These are phyloP conservation scores for Saturnispora sanitii DNA, from an alignment of 805 yeast genomes.

Conservation along the genomic window DNA sequence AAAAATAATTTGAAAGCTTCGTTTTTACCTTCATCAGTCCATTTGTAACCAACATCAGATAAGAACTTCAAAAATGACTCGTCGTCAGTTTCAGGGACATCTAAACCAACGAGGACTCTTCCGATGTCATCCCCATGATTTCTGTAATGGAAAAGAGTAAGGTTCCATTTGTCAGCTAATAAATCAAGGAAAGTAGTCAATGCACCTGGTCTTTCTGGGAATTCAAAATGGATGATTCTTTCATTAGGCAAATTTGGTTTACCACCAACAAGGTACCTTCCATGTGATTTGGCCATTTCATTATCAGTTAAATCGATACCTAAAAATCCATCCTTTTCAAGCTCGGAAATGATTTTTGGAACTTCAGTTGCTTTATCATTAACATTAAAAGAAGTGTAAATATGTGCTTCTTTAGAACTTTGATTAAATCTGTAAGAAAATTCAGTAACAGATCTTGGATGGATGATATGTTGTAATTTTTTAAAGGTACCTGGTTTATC, in stretches of 20 bases:
- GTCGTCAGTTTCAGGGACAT: slow-evolving; percentile 65
- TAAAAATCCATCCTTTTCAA: slow-evolving; percentile 54
- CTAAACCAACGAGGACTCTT: slow-evolving; percentile 81
- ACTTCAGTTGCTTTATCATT: slow-evolving; percentile 68
- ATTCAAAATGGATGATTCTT: slow-evolving; percentile 73
- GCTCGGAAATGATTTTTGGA: slow-evolving; percentile 45
- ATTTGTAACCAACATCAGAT: slow-evolving; percentile 63
- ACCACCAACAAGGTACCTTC: slow-evolving; percentile 94
- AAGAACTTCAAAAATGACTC: slow-evolving; percentile 60
- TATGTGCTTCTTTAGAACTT: slow-evolving; percentile 47
- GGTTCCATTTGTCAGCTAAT: slow-evolving; percentile 75
- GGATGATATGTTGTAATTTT: slow-evolving; percentile 62
- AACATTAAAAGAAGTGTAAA: slow-evolving; percentile 83
- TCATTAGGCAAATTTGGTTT: slow-evolving; percentile 65
- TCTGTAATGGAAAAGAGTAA: slow-evolving; percentile 91
- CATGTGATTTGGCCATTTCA: slow-evolving; percentile 93
- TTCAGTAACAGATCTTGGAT: slow-evolving; percentile 89
- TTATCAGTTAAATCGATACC: slow-evolving; percentile 84
- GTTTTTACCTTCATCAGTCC: slow-evolving; percentile 75
- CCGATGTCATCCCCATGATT: slow-evolving; percentile 95
- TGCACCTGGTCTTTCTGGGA: slow-evolving; percentile 98
- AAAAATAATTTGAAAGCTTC: slow-evolving; percentile 77
- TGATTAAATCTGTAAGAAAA: slow-evolving; percentile 75
- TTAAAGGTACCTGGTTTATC: slow-evolving; percentile 88
- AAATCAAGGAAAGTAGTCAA: slow-evolving; percentile 66